phyloP scores from a whole-genome alignment of 1,284 basidiomycete genomes.

The Apiotrichum laibachii region DNA sequence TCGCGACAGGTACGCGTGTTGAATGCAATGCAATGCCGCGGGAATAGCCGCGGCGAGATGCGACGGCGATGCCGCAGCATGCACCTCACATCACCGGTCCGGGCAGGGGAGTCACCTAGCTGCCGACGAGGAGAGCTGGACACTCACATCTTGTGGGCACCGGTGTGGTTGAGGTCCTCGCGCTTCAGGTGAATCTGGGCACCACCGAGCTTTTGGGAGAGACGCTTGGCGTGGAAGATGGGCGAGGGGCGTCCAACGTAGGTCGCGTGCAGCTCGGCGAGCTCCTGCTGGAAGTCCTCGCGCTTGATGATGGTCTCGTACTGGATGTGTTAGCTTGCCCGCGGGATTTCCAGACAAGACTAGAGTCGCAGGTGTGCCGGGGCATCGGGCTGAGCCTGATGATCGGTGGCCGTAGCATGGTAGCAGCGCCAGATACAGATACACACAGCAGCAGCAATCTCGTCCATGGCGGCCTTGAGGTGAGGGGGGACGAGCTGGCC shows the following conservation, averaged over 20 bases:
- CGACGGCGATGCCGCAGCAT: too few species aligned
- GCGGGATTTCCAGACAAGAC: not conserved
- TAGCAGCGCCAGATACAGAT: not conserved
- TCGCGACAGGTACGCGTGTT: too few species aligned
- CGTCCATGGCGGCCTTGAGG: constrained; percentile 24
- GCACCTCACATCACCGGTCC: too few species aligned
- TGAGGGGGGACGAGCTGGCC: constrained; percentile 20
- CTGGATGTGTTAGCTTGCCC: not conserved
- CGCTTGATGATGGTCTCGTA: constrained; percentile 21
- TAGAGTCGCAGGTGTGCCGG: not conserved
- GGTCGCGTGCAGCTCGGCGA: constrained; percentile 13
- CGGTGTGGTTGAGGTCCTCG: constrained; percentile 75
- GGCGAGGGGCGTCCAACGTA: constrained; percentile 21
- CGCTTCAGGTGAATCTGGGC: constrained; percentile 94
- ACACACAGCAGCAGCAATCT: constrained; percentile 12
- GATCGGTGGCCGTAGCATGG: too few species aligned
- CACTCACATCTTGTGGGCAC: constrained; percentile 81
- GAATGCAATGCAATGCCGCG: too few species aligned
- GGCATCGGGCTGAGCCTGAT: too few species aligned
- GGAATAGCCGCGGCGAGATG: too few species aligned
- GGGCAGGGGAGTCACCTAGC: too few species aligned
- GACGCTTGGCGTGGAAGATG: constrained; percentile 60
- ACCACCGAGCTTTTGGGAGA: constrained; percentile 73
- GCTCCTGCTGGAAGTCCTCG: constrained; percentile 24
- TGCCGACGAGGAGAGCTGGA: not conserved